These are phyloP conservation scores for Candida stauntonica DNA, from an alignment of 805 yeast species.

Conservation along the genomic window DNA sequence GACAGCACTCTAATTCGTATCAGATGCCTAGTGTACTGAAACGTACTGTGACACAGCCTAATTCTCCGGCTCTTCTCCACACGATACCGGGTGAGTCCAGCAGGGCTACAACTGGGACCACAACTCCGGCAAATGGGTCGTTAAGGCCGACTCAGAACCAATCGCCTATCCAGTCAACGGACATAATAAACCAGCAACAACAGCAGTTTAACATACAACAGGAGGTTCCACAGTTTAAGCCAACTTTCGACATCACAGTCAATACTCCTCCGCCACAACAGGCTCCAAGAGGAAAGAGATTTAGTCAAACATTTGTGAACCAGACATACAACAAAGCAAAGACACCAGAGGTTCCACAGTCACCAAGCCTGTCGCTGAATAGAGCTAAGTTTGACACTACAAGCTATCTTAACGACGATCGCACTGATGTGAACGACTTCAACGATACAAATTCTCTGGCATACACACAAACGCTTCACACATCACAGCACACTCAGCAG, in stretches of 20 bases:
- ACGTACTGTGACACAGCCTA: slow-evolving; percentile 14
- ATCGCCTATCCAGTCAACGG: slow-evolving; percentile 6
- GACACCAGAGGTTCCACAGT: slow-evolving; percentile 16
- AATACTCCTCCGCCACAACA: slow-evolving; percentile 7
- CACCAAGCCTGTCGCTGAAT: slow-evolving; percentile 16
- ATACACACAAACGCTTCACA: slow-evolving; percentile 14
- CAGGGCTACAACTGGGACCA: slow-evolving; percentile 11
- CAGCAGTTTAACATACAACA: slow-evolving; percentile 9
- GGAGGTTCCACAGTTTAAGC: slow-evolving; percentile 14
- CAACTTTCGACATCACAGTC: slow-evolving; percentile 7
- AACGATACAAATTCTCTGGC: slow-evolving; percentile 18
- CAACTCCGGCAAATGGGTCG: slow-evolving; percentile 12
- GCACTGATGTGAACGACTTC: slow-evolving; percentile 20
- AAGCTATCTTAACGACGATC: slow-evolving; percentile 21
- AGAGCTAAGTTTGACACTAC: slow-evolving; percentile 15
- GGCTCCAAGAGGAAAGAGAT: slow-evolving; percentile 9
- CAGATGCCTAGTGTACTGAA: slow-evolving; percentile 16
- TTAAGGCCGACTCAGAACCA: slow-evolving; percentile 3
- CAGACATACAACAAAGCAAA: slow-evolving; percentile 12
- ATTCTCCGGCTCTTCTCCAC: slow-evolving; percentile 5
- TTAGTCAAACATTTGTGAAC: slow-evolving; percentile 19
- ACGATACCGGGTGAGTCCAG: slow-evolving; percentile 8
- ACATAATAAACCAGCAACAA: slow-evolving; percentile 2
- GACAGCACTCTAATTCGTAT: slow-evolving; percentile 23
- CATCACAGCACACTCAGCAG: slow-evolving; percentile 6